phyloP scores from a whole-genome alignment of 2,329 filamentous ascomycete genomes.

The Corinectria fuckeliana region DNA sequence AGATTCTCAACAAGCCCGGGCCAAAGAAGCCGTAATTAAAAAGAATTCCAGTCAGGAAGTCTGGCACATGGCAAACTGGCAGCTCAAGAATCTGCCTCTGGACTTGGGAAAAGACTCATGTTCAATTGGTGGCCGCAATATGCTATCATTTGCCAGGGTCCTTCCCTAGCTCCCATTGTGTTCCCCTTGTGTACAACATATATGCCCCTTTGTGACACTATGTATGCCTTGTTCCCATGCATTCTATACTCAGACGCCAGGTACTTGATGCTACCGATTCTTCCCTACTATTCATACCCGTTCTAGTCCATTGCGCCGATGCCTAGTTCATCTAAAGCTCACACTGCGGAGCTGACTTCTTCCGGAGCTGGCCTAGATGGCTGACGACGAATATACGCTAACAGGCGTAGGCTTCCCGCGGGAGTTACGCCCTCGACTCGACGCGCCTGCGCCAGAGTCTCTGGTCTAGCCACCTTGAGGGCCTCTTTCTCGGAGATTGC shows the following conservation, averaged over 20 bases:
- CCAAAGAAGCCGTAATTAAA: conserved; percentile 25
- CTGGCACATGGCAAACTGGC: not conserved
- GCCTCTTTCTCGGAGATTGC: conserved; percentile 79
- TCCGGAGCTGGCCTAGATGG: not conserved
- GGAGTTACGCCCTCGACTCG: conserved; percentile 82
- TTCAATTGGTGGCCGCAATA: not conserved
- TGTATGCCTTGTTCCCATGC: not conserved
- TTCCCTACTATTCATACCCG: conserved; percentile 8
- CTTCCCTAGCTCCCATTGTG: not conserved
- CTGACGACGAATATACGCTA: conserved; percentile 63
- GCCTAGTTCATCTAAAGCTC: not conserved
- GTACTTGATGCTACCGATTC: not conserved
- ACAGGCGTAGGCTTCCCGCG: conserved; percentile 63
- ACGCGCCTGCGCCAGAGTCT: conserved; percentile 87
- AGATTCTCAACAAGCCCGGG: conserved; percentile 66
- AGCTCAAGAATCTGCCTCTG: not conserved
- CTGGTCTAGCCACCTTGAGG: conserved; percentile 74
- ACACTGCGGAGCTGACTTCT: not conserved
- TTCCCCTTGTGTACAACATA: conserved; percentile 2
- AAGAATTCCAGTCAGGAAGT: not conserved
- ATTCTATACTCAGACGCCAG: not conserved
- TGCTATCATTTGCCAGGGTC: not conserved
- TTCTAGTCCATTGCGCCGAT: not conserved
- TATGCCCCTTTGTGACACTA: not conserved
- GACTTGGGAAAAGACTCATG: not conserved